These are phyloP conservation scores for Calocybe gangraenosa DNA, from an alignment of 768 basidiomycete species.

Conservation along the genomic window DNA sequence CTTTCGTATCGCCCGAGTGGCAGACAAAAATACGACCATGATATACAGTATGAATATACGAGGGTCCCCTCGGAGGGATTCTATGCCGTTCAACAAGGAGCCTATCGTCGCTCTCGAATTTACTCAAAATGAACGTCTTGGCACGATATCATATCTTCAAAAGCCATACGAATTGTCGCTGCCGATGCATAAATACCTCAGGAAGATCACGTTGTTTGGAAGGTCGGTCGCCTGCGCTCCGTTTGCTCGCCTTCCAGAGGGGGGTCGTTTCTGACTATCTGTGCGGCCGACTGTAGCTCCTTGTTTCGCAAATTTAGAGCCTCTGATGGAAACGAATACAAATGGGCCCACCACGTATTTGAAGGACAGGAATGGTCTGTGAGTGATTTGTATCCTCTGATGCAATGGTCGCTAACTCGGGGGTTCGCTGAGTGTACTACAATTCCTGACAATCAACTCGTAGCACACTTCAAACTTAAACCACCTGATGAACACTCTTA, in stretches of 20 bases:
- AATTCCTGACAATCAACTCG: not conserved
- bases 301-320: slow-evolving; percentile 64
- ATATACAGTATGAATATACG: slow-evolving; percentile 67
- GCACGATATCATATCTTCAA: slow-evolving; percentile 51
- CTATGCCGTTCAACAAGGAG: slow-evolving; percentile 44
- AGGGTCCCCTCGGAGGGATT: slow-evolving; percentile 55
- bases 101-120: slow-evolving; percentile 63
- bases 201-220: slow-evolving; percentile 60
- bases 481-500: slow-evolving; percentile 3
- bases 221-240: slow-evolving; percentile 41
- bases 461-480: slow-evolving; percentile 8
- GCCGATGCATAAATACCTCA: slow-evolving; percentile 62
- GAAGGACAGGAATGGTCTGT: slow-evolving; percentile 75
- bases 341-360: slow-evolving; percentile 54
- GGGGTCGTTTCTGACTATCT: no score
- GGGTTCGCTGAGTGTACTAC: slow-evolving; percentile 8
- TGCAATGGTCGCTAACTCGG: slow-evolving; percentile 2
- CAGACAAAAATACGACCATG: slow-evolving; percentile 41
- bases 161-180: slow-evolving; percentile 37
- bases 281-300: slow-evolving; percentile 43
- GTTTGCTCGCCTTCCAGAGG: slow-evolving; percentile 2
- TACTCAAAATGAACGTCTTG: slow-evolving; percentile 50
- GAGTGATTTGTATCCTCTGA: slow-evolving; percentile 24
- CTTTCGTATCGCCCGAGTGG: slow-evolving; percentile 53
- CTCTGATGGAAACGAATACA: slow-evolving; percentile 67